Base-by-base conservation (phyloP, 2,329 filamentous ascomycete species). In the Aspergillus sp. region DNA sequence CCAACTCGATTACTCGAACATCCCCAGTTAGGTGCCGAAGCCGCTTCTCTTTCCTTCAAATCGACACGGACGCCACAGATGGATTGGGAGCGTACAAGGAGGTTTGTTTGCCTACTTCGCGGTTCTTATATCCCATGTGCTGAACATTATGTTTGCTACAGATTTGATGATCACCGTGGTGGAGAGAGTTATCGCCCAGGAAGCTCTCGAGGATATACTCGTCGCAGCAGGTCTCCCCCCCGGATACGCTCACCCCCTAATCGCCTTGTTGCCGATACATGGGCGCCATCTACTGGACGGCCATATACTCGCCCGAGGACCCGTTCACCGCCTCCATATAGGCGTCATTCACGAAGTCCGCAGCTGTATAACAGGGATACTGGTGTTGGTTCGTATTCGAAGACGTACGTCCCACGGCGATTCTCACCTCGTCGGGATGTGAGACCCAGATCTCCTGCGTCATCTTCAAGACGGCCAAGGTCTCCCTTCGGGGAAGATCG, bases 181-280 rank as follows among this genome's bases (percentile, higher is more conserved):
- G 74, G 75, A 50, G 75, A 77, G 64, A 77, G 75, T 58, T 77
- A 77, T 66, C 74, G 75, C n/a, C 75, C 75, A 11, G 62, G 63
- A 27, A 69, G 69, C 47, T 71, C 75, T 59, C 70, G 74, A 55
- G 69, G 67, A 15, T 76, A 73, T 59, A 66, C 66, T 47, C 70
- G 73, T 54, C 67, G 68, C 57, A 66, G 68, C 47, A 70, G 73
- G 50, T 75, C 75, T 43, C 73, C 74, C 37, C 66, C 71, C 50
- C 70, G 73, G 52, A 73, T 71, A 58, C 72, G 70, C 24, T 76
- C 74, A 46, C 73, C 73, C 50, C 44, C 52, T 41, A 45, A n/a
- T 48, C 73, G 73, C 43, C 62, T 69, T 49, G 63, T 70, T 40
- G 75, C 75, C 40, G 75, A 77, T 64, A 77, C 75, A 48, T 77